phyloP scores from a whole-genome alignment of 108 stramenopile genomes.

The Poteriospumella lacustris region DNA sequence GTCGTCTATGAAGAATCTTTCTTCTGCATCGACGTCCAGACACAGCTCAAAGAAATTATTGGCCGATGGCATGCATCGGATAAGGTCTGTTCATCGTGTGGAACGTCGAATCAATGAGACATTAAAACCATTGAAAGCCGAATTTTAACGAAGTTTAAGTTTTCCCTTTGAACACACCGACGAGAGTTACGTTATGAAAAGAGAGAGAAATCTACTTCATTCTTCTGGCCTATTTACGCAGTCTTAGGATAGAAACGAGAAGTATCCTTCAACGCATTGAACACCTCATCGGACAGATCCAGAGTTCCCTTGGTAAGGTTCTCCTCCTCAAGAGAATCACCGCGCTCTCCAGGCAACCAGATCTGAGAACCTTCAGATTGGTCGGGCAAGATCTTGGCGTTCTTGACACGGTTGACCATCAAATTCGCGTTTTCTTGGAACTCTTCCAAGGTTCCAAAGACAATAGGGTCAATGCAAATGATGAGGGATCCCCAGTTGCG shows the following conservation, averaged over 20 bases:
- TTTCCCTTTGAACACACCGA: no score
- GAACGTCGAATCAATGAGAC: no score
- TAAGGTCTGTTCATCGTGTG: no score
- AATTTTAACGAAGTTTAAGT: no score
- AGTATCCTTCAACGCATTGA: neutral
- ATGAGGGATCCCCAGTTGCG: conserved; percentile 46
- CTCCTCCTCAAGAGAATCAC: conserved; percentile 17
- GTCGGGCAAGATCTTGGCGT: conserved; percentile 15
- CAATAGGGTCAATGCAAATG: conserved; percentile 43
- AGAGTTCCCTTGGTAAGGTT: conserved; percentile 5
- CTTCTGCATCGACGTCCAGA: neutral
- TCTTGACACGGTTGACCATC: conserved; percentile 25
- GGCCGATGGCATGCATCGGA: no score
- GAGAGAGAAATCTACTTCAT: no score
- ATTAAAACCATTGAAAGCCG: no score
- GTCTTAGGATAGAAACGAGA: no score
- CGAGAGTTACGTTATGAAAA: no score
- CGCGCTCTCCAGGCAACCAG: conserved; percentile 31
- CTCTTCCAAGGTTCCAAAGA: conserved; percentile 32
- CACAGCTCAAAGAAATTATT: neutral
- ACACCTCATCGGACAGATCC: neutral
- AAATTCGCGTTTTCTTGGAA: conserved; percentile 10
- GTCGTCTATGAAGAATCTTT: conserved; percentile 18
- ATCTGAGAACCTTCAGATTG: neutral
- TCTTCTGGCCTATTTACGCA: no score